Percentiles rank a stretch among this genome's conserved stretches.
Conservation (phyloP, 2,329 filamentous ascomycete species). For the Zasmidium cellare region DNA sequence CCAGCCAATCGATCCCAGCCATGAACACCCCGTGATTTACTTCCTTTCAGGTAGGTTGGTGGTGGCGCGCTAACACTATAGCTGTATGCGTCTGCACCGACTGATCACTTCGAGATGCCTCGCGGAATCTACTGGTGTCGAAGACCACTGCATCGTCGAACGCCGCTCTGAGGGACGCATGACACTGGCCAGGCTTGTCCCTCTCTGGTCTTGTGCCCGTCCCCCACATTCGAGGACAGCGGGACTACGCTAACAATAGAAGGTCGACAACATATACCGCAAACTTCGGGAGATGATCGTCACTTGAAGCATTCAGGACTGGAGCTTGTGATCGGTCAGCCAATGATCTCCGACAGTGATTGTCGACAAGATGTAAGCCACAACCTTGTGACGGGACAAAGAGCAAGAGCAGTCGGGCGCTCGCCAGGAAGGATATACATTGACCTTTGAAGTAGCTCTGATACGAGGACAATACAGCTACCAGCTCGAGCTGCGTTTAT, state of each 20-base stretch:
- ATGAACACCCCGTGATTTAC: neutral
- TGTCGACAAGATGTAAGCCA: neutral
- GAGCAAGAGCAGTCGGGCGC: no score
- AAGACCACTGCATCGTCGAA: neutral
- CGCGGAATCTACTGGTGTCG: no score
- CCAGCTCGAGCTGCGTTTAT: no score
- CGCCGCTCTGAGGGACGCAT: neutral
- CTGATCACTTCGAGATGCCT: no score
- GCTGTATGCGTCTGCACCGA: neutral
- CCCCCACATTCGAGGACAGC: neutral
- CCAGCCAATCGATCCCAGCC: neutral
- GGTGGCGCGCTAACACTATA: neutral
- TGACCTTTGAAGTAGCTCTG: no score
- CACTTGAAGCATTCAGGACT: neutral
- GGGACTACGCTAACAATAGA: neutral
- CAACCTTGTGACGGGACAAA: neutral
- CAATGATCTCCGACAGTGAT: neutral
- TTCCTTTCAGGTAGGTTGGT: neutral
- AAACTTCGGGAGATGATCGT: neutral
- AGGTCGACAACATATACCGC: neutral
- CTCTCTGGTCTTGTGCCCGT: neutral
- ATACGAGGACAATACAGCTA: no score
- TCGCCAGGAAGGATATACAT: no score
- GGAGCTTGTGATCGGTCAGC: neutral
- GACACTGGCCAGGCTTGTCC: neutral